These are phyloP conservation scores for Candida dendrica DNA, from an alignment of 805 yeast species.

Conservation along the genomic window DNA sequence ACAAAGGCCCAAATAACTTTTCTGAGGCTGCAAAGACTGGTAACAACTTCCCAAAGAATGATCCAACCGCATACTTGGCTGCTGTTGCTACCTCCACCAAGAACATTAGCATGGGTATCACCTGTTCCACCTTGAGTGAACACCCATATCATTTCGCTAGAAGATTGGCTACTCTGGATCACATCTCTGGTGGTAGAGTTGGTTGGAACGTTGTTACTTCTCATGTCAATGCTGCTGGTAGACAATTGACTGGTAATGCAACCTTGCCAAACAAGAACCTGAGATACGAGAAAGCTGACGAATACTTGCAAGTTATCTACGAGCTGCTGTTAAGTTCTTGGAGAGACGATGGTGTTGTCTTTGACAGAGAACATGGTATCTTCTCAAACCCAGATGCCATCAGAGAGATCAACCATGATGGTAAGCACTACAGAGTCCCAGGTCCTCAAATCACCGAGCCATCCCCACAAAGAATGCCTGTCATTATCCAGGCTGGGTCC, in stretches of 20 bases:
- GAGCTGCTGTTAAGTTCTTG: constrained; percentile 32
- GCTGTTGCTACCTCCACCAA: constrained; percentile 32
- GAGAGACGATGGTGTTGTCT: constrained; percentile 28
- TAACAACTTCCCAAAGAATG: constrained; percentile 22
- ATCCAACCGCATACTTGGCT: constrained; percentile 25
- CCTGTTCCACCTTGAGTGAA: constrained; percentile 34
- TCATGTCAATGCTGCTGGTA: constrained; percentile 32
- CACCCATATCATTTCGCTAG: constrained; percentile 33
- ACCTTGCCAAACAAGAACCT: constrained; percentile 30
- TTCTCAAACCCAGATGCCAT: constrained; percentile 29
- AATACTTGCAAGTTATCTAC: constrained; percentile 30
- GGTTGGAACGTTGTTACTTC: constrained; percentile 39
- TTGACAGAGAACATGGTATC: constrained; percentile 19
- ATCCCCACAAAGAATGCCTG: constrained; percentile 34
- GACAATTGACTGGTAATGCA: constrained; percentile 27
- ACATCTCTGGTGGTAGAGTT: constrained; percentile 32
- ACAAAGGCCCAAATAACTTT: constrained; percentile 27
- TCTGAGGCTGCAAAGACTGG: constrained; percentile 22
- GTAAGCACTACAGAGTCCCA: constrained; percentile 30
- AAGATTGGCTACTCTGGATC: constrained; percentile 34
- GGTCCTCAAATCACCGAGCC: constrained; percentile 34
- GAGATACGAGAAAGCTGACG: constrained; percentile 32
- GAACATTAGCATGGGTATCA: constrained; percentile 29
- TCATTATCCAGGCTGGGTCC: constrained; percentile 35
- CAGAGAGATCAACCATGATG: constrained; percentile 29